Percentiles rank a stretch among this genome's conserved stretches.
Evolutionary conservation across 164 flowering plant species (phyloP).

Genomic region (Magnolia sinica): DNA sequence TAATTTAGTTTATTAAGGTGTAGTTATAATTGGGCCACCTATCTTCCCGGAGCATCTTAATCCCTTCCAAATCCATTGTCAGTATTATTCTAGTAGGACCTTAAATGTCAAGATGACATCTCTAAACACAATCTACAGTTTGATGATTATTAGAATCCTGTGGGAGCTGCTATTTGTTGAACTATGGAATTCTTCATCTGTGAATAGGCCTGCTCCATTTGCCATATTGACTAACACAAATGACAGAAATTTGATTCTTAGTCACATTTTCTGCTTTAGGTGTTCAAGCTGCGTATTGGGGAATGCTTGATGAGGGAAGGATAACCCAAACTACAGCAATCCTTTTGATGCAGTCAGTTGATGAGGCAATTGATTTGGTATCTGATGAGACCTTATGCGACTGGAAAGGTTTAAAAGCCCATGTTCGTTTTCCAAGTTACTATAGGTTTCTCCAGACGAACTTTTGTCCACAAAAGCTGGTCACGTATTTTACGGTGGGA

Average conservation of each 20-base stretch:
- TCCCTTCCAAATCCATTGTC: neutral
- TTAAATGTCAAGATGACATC: neutral
- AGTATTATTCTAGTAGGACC: neutral
- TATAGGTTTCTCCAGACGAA: conserved; percentile 71
- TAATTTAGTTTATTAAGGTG: neutral
- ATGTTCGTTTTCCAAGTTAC: conserved; percentile 75
- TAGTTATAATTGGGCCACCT: too few relatives aligned
- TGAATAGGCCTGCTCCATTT: neutral
- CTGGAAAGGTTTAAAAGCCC: conserved; percentile 76
- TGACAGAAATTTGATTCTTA: neutral
- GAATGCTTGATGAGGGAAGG: conserved; percentile 95
- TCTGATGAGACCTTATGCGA: conserved; percentile 70
- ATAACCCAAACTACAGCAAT: conserved; percentile 68
- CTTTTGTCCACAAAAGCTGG: conserved; percentile 66
- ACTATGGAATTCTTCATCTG: neutral
- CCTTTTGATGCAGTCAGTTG: conserved; percentile 90
- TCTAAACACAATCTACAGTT: neutral
- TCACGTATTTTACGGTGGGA: conserved; percentile 75
- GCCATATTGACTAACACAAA: neutral
- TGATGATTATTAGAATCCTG: neutral
- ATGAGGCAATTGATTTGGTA: conserved; percentile 80
- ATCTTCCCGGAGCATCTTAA: too few relatives aligned
- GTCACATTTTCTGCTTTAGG: conserved; percentile 35
- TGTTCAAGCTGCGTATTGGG: conserved; percentile 98
- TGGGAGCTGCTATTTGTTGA: neutral